A percentile compares a stretch with the other conserved stretches of the same genome.
phyloP scores from a whole-genome alignment of 139 green algal genomes.

The Coelastrella sp. region DNA sequence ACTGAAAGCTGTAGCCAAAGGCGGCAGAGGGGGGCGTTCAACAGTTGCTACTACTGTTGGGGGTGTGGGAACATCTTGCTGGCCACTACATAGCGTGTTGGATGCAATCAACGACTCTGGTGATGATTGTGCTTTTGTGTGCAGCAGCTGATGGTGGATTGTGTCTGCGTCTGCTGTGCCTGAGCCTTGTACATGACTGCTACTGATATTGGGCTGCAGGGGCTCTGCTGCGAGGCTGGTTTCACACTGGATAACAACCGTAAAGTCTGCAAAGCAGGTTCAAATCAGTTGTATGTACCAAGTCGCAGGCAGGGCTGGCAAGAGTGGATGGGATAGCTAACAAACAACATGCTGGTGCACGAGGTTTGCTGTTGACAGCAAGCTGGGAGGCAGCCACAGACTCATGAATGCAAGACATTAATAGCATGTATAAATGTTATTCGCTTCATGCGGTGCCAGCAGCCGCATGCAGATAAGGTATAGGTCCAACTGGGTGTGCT shows the following conservation, averaged over 20 bases:
- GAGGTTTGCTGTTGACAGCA: too few species aligned
- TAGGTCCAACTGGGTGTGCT: too few species aligned
- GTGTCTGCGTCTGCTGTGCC: not conserved
- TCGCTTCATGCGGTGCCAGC: too few species aligned
- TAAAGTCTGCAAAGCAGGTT: not conserved
- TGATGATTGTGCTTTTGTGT: not conserved
- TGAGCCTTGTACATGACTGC: slow-evolving; percentile 6
- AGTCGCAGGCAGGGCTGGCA: not conserved
- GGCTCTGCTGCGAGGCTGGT: not conserved
- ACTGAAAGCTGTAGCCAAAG: too few species aligned
- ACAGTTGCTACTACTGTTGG: not conserved
- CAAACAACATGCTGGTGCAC: too few species aligned
- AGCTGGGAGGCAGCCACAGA: too few species aligned
- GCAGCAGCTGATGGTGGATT: not conserved
- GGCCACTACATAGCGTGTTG: not conserved
- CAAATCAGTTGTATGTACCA: not conserved
- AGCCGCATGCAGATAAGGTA: too few species aligned
- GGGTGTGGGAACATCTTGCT: too few species aligned
- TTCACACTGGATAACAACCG: not conserved
- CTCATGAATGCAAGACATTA: too few species aligned
- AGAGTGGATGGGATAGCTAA: too few species aligned
- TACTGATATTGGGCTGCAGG: not conserved
- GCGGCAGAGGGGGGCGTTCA: too few species aligned
- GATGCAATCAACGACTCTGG: not conserved
- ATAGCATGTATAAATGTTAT: too few species aligned